Conservation (phyloP, 371 early-diverging fungal species). For the Mortierella polycephala region DNA sequence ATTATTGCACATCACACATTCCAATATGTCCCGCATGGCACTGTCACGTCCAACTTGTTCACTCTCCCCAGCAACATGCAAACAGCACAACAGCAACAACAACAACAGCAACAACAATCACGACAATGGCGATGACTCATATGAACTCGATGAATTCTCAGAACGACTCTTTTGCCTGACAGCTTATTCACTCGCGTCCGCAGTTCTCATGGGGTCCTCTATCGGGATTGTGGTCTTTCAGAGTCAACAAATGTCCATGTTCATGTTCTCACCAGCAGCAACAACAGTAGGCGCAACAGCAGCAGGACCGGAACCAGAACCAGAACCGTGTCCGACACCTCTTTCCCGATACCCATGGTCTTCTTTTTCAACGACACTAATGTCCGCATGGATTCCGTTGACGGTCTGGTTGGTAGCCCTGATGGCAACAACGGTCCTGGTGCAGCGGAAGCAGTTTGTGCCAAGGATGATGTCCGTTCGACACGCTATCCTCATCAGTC, state of each 20-base stretch:
- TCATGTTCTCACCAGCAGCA: slow-evolving; percentile 2
- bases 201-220: slow-evolving; percentile 40
- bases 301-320: background rate
- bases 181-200: slow-evolving; percentile 25
- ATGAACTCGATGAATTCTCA: background rate
- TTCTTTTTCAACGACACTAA: background rate
- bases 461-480: slow-evolving; percentile 9
- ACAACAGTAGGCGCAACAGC: background rate
- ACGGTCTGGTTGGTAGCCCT: slow-evolving; percentile 21
- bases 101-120: background rate
- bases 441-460: background rate
- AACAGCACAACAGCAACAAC: background rate
- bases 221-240: slow-evolving; percentile 30
- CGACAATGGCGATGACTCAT: background rate
- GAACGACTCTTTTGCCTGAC: slow-evolving; percentile 9
- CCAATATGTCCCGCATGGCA: too few species aligned
- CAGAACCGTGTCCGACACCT: background rate
- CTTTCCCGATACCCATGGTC: background rate
- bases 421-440: slow-evolving; percentile 7
- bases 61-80: too few species aligned
- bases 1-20: too few species aligned
- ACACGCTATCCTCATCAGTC: slow-evolving; percentile 26
- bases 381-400: slow-evolving; percentile 22
- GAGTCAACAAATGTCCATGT: slow-evolving; percentile 7
- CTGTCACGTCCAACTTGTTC: too few species aligned